Evolutionary conservation across 2,329 filamentous ascomycete species (phyloP).

Genomic region (Cercospora sp.): DNA sequence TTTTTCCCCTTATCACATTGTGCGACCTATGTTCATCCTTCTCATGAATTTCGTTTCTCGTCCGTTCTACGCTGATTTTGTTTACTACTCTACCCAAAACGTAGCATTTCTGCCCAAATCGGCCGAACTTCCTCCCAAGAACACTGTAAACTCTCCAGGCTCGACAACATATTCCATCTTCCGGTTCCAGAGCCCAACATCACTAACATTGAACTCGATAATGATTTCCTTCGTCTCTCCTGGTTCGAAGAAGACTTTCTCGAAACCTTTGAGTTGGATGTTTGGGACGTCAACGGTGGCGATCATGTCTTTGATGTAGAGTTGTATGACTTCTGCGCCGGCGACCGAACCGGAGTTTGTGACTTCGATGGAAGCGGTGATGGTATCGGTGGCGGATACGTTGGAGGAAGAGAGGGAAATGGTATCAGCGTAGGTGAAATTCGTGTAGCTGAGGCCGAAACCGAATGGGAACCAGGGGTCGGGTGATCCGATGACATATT

Average conservation of each 20-base stretch:
- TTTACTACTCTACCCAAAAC: constrained; percentile 50
- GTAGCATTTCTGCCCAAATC: constrained; percentile 59
- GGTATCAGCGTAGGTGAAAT: constrained; percentile 18
- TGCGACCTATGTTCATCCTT: too few relatives aligned
- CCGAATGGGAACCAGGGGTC: constrained; percentile 46
- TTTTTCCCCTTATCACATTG: too few relatives aligned
- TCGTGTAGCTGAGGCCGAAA: constrained; percentile 46
- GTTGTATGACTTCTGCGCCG: constrained; percentile 58
- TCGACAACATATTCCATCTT: constrained; percentile 73
- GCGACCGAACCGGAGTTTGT: constrained; percentile 60
- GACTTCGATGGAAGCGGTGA: constrained; percentile 60
- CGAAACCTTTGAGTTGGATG: constrained; percentile 42
- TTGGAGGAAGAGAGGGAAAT: neutral
- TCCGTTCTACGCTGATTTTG: too few relatives aligned
- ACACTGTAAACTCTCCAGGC: constrained; percentile 64
- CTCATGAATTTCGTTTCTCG: too few relatives aligned
- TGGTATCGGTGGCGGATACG: constrained; percentile 48
- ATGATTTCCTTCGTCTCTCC: constrained; percentile 25
- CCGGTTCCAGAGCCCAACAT: constrained; percentile 58
- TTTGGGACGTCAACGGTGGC: constrained; percentile 54
- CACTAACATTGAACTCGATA: constrained; percentile 49
- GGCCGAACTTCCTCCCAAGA: constrained; percentile 60
- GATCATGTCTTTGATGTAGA: constrained; percentile 50
- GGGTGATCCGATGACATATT: constrained; percentile 43
- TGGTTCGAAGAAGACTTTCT: constrained; percentile 38